Conservation (phyloP, 2,329 filamentous ascomycete species). For the Raffaelea ambrosiae region DNA sequence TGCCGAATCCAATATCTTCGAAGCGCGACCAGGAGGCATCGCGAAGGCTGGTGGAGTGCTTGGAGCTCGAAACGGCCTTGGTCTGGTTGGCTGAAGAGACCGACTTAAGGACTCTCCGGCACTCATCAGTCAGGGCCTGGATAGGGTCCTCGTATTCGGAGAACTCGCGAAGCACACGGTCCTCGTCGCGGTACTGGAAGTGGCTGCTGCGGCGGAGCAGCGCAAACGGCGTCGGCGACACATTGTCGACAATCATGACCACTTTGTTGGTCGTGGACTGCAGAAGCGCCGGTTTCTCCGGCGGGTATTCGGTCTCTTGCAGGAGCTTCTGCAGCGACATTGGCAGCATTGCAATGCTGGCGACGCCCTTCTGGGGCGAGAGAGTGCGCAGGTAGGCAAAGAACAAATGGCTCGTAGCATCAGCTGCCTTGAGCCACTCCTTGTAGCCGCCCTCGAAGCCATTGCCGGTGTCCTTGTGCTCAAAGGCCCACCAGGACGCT, state of each 20-base stretch:
- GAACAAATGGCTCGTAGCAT: constrained; percentile 94
- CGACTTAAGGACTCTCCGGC: constrained; percentile 77
- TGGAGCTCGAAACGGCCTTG: constrained; percentile 55
- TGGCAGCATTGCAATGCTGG: constrained; percentile 77
- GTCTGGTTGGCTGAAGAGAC: constrained; percentile 88
- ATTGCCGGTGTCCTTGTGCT: constrained; percentile 75
- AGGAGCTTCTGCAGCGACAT: constrained; percentile 86
- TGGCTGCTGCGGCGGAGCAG: constrained; percentile 84
- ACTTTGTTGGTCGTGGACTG: constrained; percentile 79
- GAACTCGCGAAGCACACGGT: constrained; percentile 75
- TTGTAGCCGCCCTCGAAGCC: constrained; percentile 95
- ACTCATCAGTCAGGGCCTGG: constrained; percentile 84
- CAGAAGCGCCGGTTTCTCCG: constrained; percentile 66
- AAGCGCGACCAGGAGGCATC: constrained; percentile 97
- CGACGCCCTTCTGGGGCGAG: constrained; percentile 68
- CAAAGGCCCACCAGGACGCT: constrained; percentile 98
- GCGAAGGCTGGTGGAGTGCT: constrained; percentile 62
- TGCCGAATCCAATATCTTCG: constrained; percentile 87
- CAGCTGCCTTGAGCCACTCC: constrained; percentile 80
- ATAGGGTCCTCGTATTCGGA: constrained; percentile 85
- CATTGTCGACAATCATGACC: constrained; percentile 91
- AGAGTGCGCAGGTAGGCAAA: constrained; percentile 91
- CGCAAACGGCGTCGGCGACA: constrained; percentile 90
- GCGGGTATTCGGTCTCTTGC: constrained; percentile 90
- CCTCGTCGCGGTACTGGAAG: constrained; percentile 89